Conservation (phyloP, 1,139 yeast genomes). For the Waltiozyma sp. region DNA sequence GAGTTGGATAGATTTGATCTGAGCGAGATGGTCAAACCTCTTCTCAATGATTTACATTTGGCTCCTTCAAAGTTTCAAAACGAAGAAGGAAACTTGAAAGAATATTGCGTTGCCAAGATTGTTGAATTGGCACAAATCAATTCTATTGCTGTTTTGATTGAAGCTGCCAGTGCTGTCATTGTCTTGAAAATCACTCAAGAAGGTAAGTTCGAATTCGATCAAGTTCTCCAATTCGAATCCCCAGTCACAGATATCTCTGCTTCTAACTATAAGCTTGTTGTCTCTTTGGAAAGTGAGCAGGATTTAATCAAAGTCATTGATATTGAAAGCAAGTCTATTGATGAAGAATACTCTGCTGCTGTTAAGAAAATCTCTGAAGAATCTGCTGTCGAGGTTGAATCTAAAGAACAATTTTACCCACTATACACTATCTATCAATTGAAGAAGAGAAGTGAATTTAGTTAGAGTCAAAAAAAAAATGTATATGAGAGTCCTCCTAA, state of each 20-base stretch:
- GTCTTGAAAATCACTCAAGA: constrained; percentile 26
- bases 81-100: constrained; percentile 37
- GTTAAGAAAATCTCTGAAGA: constrained; percentile 15
- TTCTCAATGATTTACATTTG: constrained; percentile 44
- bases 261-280: constrained; percentile 26
- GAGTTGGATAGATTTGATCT: constrained; percentile 40
- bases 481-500: too few relatives aligned
- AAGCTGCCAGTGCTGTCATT: constrained; percentile 44
- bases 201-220: constrained; percentile 19
- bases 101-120: constrained; percentile 43
- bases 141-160: constrained; percentile 36
- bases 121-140: constrained; percentile 22
- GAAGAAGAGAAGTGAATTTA: constrained; percentile 67
- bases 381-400: constrained; percentile 19
- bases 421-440: constrained; percentile 52
- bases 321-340: constrained; percentile 9
- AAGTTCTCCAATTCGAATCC: constrained; percentile 22
- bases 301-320: constrained; percentile 25
- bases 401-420: constrained; percentile 43
- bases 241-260: constrained; percentile 27
- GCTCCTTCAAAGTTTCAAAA: constrained; percentile 60
- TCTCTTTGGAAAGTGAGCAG: constrained; percentile 36
- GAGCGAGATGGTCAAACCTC: constrained; percentile 35
- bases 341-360: constrained; percentile 16
- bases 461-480: too few relatives aligned